Evolutionary conservation across 2,329 filamentous ascomycete genomes (phyloP).

Genomic region (Talaromyces amestolkiae): DNA sequence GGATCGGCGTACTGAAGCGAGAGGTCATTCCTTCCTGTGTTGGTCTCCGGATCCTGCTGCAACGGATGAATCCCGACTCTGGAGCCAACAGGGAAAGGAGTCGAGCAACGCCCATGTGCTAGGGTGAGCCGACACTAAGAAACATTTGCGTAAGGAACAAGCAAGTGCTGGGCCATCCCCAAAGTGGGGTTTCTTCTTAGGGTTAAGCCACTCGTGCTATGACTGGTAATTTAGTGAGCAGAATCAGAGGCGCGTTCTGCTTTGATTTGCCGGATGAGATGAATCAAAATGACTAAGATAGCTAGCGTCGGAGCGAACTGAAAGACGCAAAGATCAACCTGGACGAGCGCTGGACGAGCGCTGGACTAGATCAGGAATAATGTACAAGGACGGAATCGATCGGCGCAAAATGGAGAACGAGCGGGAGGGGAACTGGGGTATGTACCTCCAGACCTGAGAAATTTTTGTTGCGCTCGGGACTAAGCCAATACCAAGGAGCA

Average conservation of each 20-base stretch:
- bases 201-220: neutral
- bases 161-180: neutral
- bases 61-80: neutral
- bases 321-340: conserved; percentile 11
- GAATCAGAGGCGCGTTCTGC: neutral
- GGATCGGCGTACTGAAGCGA: neutral
- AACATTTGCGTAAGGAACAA: conserved; percentile 1
- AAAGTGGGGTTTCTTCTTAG: neutral
- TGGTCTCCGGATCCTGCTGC: neutral
- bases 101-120: neutral
- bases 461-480: neutral
- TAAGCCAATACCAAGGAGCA: neutral
- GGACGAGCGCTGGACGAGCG: neutral
- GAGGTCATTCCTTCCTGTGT: neutral
- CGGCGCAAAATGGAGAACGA: conserved; percentile 3
- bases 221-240: neutral
- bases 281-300: neutral
- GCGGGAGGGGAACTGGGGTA: conserved; percentile 15
- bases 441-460: neutral
- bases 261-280: neutral
- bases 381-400: conserved; percentile 10
- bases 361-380: neutral
- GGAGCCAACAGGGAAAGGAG: neutral
- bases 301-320: conserved; percentile 12
- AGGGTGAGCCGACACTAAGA: neutral